Evolutionary conservation across 768 basidiomycete genomes (phyloP).

Genomic region (Tricholoma flavovirens): DNA sequence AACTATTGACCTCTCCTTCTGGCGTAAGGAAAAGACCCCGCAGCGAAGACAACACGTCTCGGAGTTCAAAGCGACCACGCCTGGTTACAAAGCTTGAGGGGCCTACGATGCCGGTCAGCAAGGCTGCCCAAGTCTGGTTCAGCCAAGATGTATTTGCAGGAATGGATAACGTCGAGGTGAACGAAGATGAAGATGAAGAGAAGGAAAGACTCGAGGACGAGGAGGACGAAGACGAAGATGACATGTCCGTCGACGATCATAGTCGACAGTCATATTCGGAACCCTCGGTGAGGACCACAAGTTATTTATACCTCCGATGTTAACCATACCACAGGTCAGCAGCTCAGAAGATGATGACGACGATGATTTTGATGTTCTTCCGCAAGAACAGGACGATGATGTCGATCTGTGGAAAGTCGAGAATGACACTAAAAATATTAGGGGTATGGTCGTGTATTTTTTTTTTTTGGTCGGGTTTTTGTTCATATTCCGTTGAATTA

Average conservation of each 20-base stretch:
- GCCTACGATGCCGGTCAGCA: conserved; percentile 33
- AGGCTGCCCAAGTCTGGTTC: conserved; percentile 88
- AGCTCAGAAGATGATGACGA: conserved; percentile 35
- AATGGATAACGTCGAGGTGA: conserved; percentile 36
- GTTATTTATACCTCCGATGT: background rate
- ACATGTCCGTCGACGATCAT: conserved; percentile 11
- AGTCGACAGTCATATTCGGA: conserved; percentile 18
- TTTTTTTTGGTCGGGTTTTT: background rate
- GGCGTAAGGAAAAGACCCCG: conserved; percentile 43
- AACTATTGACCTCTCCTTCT: conserved; percentile 7
- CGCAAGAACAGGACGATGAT: conserved; percentile 56
- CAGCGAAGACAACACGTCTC: conserved; percentile 15
- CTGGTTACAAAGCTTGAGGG: conserved; percentile 44
- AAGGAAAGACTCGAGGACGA: conserved; percentile 25
- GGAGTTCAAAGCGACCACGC: conserved; percentile 44
- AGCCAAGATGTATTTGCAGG: conserved; percentile 86
- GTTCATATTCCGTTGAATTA: conserved; percentile 5
- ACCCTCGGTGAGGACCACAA: conserved; percentile 9
- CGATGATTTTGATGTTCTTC: conserved; percentile 69
- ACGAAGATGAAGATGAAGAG: conserved; percentile 21
- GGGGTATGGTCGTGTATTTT: conserved; percentile 38
- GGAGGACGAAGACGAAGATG: conserved; percentile 25
- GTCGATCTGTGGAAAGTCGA: conserved; percentile 77
- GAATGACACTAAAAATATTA: conserved; percentile 64
- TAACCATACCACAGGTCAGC: conserved; percentile 3